Base-by-base conservation (phyloP, 257 asterid genomes). In the Orobanche coerulescens region DNA sequence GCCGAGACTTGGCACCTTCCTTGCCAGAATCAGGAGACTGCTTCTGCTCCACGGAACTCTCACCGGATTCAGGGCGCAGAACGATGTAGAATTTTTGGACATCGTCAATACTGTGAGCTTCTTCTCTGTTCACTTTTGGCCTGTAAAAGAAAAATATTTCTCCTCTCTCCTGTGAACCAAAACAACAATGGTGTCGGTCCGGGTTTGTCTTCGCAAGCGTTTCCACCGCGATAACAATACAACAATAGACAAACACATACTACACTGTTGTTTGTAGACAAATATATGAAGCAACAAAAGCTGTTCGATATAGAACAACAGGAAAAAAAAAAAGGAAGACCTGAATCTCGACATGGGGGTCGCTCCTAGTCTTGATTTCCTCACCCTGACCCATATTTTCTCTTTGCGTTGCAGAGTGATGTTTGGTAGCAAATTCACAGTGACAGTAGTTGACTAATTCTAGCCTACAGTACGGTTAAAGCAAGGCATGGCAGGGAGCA, bases 91-190 rank as follows among this genome's bases (percentile, higher is more conserved):
- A 12, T n/a, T 84, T 84, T 12, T 89, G 94, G 1, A 86, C 92
- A 48, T 89, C 92, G 1, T 76, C 75, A 5, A 78, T 68, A n/a
- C 68, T 65, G 36, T 74, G 94, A 0, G 82, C 89, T 75, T 74
- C 84, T 40, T 82, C 82, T 36, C 67, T 80, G 12, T 78, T 75
- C 0, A 86, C 95, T 78, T 86, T 89, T 0, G 91, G 86, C 69
- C 87, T 70, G 72, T 80, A 86, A 49, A 89, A 89, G 74, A 89
- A 84, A 83, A 86, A 89, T 26, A 89, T 86, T 20, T 82, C 94
- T 3, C 95, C 96, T 46, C 81, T 75, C 76, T 89, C 91, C 82
- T 83, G 62, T 30, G 5, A n/a, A n/a, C n/a, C n/a, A n/a, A n/a
- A n/a, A n/a, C n/a, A n/a, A n/a, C n/a, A n/a, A n/a, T n/a, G n/a